Evolutionary conservation across 495 filamentous ascomycete genomes (phyloP), one percentile per base, ranked within the genome.

Genomic region (Penicillium ochrochloron): DNA sequence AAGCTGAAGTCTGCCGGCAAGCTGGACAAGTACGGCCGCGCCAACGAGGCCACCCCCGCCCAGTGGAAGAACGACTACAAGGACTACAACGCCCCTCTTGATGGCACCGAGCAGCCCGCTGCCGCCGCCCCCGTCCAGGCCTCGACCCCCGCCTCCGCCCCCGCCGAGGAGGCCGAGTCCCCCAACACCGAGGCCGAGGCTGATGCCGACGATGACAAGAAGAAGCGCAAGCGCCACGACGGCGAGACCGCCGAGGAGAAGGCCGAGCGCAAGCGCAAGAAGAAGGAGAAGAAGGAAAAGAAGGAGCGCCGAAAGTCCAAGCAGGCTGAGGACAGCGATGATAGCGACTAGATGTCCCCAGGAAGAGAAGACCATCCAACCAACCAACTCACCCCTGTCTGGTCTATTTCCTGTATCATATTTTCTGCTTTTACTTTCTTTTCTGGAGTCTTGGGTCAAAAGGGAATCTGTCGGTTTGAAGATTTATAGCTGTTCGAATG

Each of bases 1-100:
- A 96, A 97, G 87, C 87, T 99, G 81, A 98, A 97, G 85, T 90
- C 91, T n/a, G 89, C 90, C 66, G 95, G 95, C 75, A 94, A 97
- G 82, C 89, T 99, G 29, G 95, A 99, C 82, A 99, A 99, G 86
- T 98, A 86, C 65, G 95, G 95, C 60, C 87, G 94, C 46, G 76
- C 91, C 56, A 99, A 97, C 77, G 94, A 97, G 73, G 84, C 86
- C 57, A 99, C 95, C 9, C 95, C 95, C 27, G 86, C 91, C 52
- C 89, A 94, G 75, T 99, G 95, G 95, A 93, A 90, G 66, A 79
- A 82, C 50, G 88, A 89, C 39, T 97, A 97, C 84, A 93, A 89
- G 75, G 95, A 99, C 80, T 97, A 87, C 83, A 89, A 82, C 71
- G 84, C 79, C 15, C 78, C 85, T 51, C 41, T 76, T 46, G 82